Evolutionary conservation across 1,284 basidiomycete species (phyloP).

Genomic region (Ceratobasidium sp.): DNA sequence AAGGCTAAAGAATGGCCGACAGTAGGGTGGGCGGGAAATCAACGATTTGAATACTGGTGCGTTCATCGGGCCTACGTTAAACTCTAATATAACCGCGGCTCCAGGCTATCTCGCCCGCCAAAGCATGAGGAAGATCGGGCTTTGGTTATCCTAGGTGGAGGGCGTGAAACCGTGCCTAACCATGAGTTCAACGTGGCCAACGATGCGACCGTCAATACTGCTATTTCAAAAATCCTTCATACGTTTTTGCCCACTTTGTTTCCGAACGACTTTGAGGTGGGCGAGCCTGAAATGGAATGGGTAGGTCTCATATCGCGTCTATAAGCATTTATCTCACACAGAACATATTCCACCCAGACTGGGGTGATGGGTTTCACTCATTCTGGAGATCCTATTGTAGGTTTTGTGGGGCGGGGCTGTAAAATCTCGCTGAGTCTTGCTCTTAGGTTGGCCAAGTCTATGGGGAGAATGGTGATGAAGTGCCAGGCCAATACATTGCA

Average conservation of each 20-base stretch:
- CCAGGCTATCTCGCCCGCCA: slow-evolving; percentile 40
- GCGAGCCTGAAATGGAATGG: slow-evolving; percentile 80
- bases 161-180: slow-evolving; percentile 63
- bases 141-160: slow-evolving; percentile 81
- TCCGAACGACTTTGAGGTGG: slow-evolving; percentile 65
- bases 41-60: slow-evolving; percentile 79
- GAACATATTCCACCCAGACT: slow-evolving; percentile 62
- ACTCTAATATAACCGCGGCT: background rate
- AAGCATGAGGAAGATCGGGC: slow-evolving; percentile 59
- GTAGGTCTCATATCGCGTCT: slow-evolving; percentile 57
- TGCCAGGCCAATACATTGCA: slow-evolving; percentile 74
- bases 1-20: slow-evolving; percentile 49
- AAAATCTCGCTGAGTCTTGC: background rate
- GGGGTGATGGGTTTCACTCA: slow-evolving; percentile 86
- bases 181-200: slow-evolving; percentile 72
- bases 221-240: slow-evolving; percentile 66
- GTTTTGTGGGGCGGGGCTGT: slow-evolving; percentile 52
- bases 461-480: slow-evolving; percentile 52
- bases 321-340: slow-evolving; percentile 49
- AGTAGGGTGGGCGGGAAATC: slow-evolving; percentile 61
- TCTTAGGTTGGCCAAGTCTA: slow-evolving; percentile 75
- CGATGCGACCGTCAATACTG: slow-evolving; percentile 68
- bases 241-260: slow-evolving; percentile 72
- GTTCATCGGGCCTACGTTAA: background rate
- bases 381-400: slow-evolving; percentile 75